Evolutionary conservation across 192 early-diverging fungal species (phyloP), one percentile per base, ranked within the genome.

Genomic region (Mortierella antarctica): DNA sequence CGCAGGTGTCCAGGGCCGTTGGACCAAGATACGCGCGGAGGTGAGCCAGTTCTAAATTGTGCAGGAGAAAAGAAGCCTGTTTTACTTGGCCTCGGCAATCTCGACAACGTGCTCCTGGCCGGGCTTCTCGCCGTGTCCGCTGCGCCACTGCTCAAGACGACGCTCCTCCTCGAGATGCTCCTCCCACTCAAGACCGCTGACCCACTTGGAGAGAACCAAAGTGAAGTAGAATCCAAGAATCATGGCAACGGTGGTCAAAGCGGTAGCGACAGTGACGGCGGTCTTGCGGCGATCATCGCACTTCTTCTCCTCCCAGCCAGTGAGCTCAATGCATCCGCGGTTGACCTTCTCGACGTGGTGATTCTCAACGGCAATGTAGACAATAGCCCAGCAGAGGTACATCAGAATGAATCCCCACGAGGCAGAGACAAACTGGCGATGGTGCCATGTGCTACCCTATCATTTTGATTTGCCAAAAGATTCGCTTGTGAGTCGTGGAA

Each of bases 361-460:
- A 12, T 67, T 46, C 64, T 71, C 69, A 5, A 79, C 69, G n/a
- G 58, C 69, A 57, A 79, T 79, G 40, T 79, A 71, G 46, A 79
- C 76, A 18, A 79, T 48, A 13, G 76, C 64, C 76, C 76, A 79
- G 64, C 76, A 79, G 23, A 71, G 42, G 44, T 67, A 67, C 69
- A 79, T 79, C 14, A 79, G 44, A 13, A 79, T 44, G 51, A 79
- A 79, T 4, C 76, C 69, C 76, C 76, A 79, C 17, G 76, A 79
- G 8, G 70, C 70, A 8, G 76, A 79, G 14, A 79, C 76, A 46
- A 71, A 71, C 54, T 79, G 76, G 40, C 69, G 76, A 56, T 65
- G 50, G 58, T 79, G 69, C 76, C 69, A 79, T 4, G 53, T 79
- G 52, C 20, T 56, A 20, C 57, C 76, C 76, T 69, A 62, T 48